Conservation (phyloP, 148 eudicot genomes). For the Spergularia bocconei region DNA sequence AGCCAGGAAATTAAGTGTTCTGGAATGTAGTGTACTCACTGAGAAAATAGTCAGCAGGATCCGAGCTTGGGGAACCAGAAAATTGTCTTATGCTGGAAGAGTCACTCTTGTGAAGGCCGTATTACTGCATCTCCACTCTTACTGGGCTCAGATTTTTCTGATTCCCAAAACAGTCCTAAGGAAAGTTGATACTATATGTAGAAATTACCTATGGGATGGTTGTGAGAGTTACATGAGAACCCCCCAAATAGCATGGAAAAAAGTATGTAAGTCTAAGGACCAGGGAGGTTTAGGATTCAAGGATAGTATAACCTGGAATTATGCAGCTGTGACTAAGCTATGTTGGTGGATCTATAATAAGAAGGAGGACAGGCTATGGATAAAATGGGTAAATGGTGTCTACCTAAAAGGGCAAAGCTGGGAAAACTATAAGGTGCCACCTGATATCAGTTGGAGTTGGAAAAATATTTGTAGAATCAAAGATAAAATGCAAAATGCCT, state of each 20-base stretch:
- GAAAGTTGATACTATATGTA: not conserved
- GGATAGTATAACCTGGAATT: not conserved
- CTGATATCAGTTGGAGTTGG: not conserved
- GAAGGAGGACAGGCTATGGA: not conserved
- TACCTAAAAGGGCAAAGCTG: too few relatives aligned
- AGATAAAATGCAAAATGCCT: too few relatives aligned
- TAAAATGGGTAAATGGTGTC: not conserved
- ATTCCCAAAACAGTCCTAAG: not conserved
- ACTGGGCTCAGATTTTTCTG: not conserved
- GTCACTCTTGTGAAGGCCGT: not conserved
- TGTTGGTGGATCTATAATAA: not conserved
- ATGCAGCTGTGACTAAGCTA: not conserved
- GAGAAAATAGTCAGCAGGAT: not conserved
- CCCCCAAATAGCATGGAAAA: not conserved
- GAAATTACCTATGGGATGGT: not conserved
- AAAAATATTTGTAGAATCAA: not conserved
- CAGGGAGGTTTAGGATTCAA: not conserved
- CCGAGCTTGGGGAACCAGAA: not conserved
- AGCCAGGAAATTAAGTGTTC: not conserved
- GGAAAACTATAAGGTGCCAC: not conserved
- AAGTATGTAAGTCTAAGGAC: not conserved
- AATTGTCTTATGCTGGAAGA: not conserved
- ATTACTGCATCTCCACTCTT: not conserved
- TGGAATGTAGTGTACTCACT: not conserved
- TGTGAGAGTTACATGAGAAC: not conserved